Percentiles rank a stretch among this genome's conserved stretches.
phyloP scores from a whole-genome alignment of 2,329 filamentous ascomycete species.

The Xylaria sp. region DNA sequence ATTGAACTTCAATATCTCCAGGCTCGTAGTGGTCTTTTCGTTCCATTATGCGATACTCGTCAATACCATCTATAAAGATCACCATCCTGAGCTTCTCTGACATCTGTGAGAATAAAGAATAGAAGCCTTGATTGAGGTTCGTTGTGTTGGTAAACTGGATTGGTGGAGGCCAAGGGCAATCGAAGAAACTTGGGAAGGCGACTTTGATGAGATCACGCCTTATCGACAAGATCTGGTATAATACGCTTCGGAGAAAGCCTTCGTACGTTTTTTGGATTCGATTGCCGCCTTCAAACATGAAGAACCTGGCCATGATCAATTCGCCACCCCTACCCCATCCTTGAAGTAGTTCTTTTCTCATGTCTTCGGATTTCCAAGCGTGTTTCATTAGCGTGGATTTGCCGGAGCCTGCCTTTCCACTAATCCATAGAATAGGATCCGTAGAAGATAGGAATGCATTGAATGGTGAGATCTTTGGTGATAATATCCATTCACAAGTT shows the following conservation, averaged over 20 bases:
- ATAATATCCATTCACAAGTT: slow-evolving; percentile 59
- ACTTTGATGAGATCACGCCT: slow-evolving; percentile 48
- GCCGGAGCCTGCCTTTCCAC: slow-evolving; percentile 58
- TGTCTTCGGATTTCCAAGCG: slow-evolving; percentile 46
- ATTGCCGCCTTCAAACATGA: slow-evolving; percentile 55
- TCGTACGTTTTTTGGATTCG: slow-evolving; percentile 53
- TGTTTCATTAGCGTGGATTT: slow-evolving; percentile 61
- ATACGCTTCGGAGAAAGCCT: slow-evolving; percentile 52
- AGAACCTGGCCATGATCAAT: slow-evolving; percentile 51
- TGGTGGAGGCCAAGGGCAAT: slow-evolving; percentile 46
- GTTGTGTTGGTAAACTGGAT: slow-evolving; percentile 45
- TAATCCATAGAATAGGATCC: slow-evolving; percentile 51
- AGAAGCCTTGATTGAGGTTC: slow-evolving; percentile 47
- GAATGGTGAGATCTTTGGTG: slow-evolving; percentile 41
- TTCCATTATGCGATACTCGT: slow-evolving; percentile 49
- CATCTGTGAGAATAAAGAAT: slow-evolving; percentile 47
- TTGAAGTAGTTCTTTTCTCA: slow-evolving; percentile 42
- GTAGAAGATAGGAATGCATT: slow-evolving; percentile 39
- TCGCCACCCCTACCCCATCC: slow-evolving; percentile 50
- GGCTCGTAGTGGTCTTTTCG: slow-evolving; percentile 48
- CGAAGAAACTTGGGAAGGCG: slow-evolving; percentile 48
- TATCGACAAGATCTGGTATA: slow-evolving; percentile 51
- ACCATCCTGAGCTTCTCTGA: slow-evolving; percentile 44
- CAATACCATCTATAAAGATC: slow-evolving; percentile 47
- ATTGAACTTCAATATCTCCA: slow-evolving; percentile 44